Evolutionary conservation across 78 protist genomes (phyloP).

Genomic region (Andalucia godoyi): DNA sequence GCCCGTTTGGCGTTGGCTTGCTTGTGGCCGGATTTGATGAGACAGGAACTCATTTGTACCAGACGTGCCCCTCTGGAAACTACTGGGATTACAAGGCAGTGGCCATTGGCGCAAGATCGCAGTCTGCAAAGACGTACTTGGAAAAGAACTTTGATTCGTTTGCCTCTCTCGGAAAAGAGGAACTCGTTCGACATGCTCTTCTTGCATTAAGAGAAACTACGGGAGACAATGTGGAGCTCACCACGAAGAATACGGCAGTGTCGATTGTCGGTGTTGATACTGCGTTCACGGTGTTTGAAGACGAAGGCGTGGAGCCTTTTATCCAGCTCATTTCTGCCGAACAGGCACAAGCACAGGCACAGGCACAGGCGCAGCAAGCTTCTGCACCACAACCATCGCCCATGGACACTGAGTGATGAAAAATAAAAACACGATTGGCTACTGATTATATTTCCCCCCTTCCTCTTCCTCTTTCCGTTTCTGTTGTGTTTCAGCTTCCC

Average conservation of each 20-base stretch:
- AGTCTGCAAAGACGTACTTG: conserved; percentile 89
- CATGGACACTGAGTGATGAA: too few relatives aligned
- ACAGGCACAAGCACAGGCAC: too few relatives aligned
- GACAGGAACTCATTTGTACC: conserved; percentile 76
- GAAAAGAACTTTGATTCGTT: conserved; percentile 71
- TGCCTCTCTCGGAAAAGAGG: conserved; percentile 11
- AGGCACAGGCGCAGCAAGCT: too few relatives aligned
- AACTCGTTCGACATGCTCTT: conserved; percentile 78
- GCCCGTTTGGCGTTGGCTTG: conserved; percentile 95
- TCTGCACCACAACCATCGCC: too few relatives aligned
- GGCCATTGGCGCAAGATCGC: conserved; percentile 93
- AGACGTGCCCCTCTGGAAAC: conserved; percentile 86
- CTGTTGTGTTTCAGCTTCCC: too few relatives aligned
- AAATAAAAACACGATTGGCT: too few relatives aligned
- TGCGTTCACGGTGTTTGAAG: conserved; percentile 20
- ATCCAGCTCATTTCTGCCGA: too few relatives aligned
- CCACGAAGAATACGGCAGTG: conserved; percentile 44
- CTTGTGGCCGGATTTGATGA: conserved; percentile 88
- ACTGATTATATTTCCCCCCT: too few relatives aligned
- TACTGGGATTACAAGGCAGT: conserved; percentile 73
- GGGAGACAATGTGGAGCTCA: conserved; percentile 26
- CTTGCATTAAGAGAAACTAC: conserved; percentile 65
- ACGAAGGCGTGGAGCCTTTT: too few relatives aligned
- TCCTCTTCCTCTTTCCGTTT: too few relatives aligned
- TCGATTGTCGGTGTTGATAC: conserved; percentile 58